Evolutionary conservation across 2,329 filamentous ascomycete species (phyloP).

Genomic region (Calonectria ilicicola): DNA sequence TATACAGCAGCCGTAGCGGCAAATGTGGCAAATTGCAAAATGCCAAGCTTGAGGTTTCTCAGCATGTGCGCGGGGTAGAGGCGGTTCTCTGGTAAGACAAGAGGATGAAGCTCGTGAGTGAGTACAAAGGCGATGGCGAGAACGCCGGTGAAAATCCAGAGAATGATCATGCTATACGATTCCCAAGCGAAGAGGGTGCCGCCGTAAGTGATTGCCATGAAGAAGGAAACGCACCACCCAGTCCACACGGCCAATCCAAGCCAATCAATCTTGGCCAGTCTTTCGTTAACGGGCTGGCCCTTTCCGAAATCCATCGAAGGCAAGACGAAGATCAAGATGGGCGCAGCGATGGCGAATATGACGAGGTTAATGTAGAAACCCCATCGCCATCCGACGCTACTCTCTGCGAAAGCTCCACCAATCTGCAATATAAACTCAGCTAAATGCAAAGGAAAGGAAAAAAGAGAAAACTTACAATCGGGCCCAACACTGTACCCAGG

Average conservation of each 20-base stretch:
- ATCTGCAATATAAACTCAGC: neutral
- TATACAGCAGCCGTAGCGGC: too few species aligned
- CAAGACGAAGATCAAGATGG: neutral
- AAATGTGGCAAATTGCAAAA: too few species aligned
- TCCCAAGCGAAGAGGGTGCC: neutral
- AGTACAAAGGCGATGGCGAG: neutral
- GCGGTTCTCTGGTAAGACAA: neutral
- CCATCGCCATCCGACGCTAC: neutral
- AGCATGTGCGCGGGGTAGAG: neutral
- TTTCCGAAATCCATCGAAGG: neutral
- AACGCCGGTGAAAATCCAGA: neutral
- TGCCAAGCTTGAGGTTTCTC: neutral
- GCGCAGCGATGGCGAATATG: neutral
- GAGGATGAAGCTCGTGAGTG: neutral
- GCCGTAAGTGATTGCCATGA: neutral
- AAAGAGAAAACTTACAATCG: neutral
- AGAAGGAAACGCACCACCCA: neutral
- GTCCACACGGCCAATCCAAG: neutral
- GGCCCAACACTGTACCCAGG: neutral
- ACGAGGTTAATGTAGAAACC: neutral
- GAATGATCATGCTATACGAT: neutral
- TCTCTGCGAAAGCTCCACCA: neutral
- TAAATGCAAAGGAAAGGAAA: neutral
- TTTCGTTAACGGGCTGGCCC: neutral
- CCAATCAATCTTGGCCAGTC: neutral